Conservation (phyloP, 2,329 filamentous ascomycete species). For the Colletotrichum lupini region DNA sequence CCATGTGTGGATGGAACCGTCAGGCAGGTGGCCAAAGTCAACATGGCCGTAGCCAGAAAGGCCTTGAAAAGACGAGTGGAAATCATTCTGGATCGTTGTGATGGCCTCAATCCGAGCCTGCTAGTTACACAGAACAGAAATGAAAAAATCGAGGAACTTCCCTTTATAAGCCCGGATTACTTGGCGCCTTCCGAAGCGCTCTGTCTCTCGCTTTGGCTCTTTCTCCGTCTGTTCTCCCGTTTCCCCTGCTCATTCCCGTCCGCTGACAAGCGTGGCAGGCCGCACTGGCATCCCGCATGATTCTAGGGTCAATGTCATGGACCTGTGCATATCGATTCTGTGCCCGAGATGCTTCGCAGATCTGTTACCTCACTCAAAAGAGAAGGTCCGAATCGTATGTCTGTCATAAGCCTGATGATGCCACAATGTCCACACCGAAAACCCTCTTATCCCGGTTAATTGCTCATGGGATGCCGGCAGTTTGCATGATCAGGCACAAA, state of each 20-base stretch:
- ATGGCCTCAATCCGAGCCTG: not conserved
- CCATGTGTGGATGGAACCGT: not conserved
- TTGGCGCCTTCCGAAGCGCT: not conserved
- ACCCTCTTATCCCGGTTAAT: not conserved
- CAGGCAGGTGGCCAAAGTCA: not conserved
- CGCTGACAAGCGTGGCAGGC: conserved; percentile 33
- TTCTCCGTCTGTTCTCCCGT: not conserved
- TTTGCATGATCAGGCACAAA: not conserved
- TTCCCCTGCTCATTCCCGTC: not conserved
- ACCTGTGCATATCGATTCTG: not conserved
- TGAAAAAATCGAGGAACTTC: not conserved
- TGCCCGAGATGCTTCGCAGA: not conserved
- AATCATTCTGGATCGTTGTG: not conserved
- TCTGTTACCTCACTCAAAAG: not conserved
- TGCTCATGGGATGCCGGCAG: not conserved
- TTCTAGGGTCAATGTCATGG: not conserved
- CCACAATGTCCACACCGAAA: not conserved
- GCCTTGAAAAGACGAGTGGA: not conserved
- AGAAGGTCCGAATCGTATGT: not conserved
- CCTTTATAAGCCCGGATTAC: not conserved
- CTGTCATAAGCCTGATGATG: not conserved
- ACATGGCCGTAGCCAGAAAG: not conserved
- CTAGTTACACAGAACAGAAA: not conserved
- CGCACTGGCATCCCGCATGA: conserved; percentile 54
- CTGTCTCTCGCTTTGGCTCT: not conserved